Conservation (phyloP, 495 filamentous ascomycete species). For the Podospora pseudocomata region DNA sequence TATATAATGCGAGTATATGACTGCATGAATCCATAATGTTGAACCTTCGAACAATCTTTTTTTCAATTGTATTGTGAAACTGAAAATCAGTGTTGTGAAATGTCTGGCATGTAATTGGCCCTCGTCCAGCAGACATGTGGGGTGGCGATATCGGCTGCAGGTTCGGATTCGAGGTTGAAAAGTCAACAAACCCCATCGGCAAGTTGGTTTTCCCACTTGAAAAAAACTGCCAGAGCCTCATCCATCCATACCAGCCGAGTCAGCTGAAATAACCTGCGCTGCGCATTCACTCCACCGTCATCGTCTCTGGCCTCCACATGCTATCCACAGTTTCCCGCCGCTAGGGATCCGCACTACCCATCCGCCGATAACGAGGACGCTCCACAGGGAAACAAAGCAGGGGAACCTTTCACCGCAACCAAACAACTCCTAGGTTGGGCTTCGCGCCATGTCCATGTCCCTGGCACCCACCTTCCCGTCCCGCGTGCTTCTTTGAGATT, state of each 20-base stretch:
- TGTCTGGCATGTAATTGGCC: neutral
- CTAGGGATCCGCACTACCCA: neutral
- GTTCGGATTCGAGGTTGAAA: neutral
- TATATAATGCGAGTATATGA: neutral
- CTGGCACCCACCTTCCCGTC: neutral
- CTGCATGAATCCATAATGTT: neutral
- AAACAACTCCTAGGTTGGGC: neutral
- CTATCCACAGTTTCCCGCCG: neutral
- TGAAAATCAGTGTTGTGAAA: neutral
- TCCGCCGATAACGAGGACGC: neutral
- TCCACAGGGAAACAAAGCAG: neutral
- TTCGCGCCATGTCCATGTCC: no score
- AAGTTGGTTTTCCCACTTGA: neutral
- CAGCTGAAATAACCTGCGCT: neutral
- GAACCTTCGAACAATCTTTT: neutral
- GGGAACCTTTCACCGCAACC: neutral
- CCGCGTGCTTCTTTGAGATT: neutral
- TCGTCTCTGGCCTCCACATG: neutral
- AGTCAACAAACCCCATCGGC: no score
- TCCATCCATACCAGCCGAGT: neutral
- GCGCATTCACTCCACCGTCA: neutral
- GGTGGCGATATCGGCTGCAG: neutral
- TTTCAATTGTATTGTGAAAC: neutral
- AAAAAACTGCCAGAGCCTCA: neutral
- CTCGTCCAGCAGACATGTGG: neutral